phyloP scores from a whole-genome alignment of 2,329 filamentous ascomycete species.

The Stachybotrys chlorohalonatus region DNA sequence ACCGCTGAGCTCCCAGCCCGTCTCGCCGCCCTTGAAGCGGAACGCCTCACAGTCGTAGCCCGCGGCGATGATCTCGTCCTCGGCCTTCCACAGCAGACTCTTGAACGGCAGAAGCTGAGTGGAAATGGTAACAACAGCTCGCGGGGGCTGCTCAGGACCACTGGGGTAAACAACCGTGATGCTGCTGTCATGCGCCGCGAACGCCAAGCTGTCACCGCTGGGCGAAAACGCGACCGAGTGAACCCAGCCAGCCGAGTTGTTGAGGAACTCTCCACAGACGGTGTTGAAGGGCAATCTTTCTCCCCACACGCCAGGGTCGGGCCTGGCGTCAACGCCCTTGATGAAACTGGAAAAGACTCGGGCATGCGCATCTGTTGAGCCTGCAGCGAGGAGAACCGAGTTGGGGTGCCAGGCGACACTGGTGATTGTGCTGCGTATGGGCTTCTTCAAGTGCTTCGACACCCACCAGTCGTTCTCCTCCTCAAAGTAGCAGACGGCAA shows the following conservation, averaged over 20 bases:
- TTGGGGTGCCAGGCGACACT: conserved; percentile 96
- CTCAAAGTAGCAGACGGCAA: conserved; percentile 97
- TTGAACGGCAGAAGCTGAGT: conserved; percentile 89
- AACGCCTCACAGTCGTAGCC: conserved; percentile 89
- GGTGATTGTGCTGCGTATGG: conserved; percentile 93
- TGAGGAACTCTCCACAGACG: conserved; percentile 91
- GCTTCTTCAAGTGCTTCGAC: conserved; percentile 98
- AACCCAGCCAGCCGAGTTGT: conserved; percentile 95
- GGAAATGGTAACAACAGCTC: conserved; percentile 80
- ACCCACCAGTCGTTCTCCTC: conserved; percentile 99
- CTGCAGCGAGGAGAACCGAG: conserved; percentile 86
- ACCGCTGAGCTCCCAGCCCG: conserved; percentile 77
- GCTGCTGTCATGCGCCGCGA: conserved; percentile 90
- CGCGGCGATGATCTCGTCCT: conserved; percentile 89
- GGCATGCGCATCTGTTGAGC: conserved; percentile 94
- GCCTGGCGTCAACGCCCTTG: conserved; percentile 83
- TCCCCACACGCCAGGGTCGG: conserved; percentile 84
- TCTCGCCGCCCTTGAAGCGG: conserved; percentile 69
- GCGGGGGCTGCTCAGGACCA: conserved; percentile 81
- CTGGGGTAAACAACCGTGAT: conserved; percentile 94
- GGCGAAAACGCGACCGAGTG: conserved; percentile 91
- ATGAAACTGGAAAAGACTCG: conserved; percentile 93
- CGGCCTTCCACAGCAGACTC: conserved; percentile 84
- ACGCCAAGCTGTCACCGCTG: conserved; percentile 85
- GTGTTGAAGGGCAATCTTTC: conserved; percentile 97